Evolutionary conservation across 2,329 filamentous ascomycete genomes (phyloP).

Genomic region (Pseudohalonectria lignicola): DNA sequence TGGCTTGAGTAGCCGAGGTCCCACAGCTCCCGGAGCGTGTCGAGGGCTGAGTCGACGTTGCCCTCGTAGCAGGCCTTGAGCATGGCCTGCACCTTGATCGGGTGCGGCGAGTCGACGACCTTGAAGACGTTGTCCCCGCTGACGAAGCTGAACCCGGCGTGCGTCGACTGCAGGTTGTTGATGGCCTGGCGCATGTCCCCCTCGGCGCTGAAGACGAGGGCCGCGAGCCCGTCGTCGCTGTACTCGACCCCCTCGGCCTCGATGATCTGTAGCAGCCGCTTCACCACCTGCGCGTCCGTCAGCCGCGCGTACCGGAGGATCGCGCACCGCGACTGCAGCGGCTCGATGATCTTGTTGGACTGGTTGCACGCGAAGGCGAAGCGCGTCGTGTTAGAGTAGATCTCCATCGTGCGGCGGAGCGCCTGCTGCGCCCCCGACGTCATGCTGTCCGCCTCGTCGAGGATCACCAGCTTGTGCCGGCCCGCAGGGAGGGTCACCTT

Average conservation of each 20-base stretch:
- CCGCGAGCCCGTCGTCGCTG: slow-evolving; percentile 86
- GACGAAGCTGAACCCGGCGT: slow-evolving; percentile 92
- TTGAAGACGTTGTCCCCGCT: slow-evolving; percentile 96
- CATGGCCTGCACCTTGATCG: slow-evolving; percentile 97
- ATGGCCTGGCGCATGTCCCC: slow-evolving; percentile 99
- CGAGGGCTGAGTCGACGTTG: slow-evolving; percentile 78
- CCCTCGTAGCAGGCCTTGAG: slow-evolving; percentile 93
- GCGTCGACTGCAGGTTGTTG: slow-evolving; percentile 93
- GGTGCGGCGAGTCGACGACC: slow-evolving; percentile 93
- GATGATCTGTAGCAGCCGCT: slow-evolving; percentile 82
- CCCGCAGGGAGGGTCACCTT: slow-evolving; percentile 90
- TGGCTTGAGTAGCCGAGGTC: slow-evolving; percentile 93
- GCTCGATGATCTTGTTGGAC: slow-evolving; percentile 98
- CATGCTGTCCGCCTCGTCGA: slow-evolving; percentile 98
- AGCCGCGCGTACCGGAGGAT: slow-evolving; percentile 89
- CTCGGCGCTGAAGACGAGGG: slow-evolving; percentile 94
- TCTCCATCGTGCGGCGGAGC: slow-evolving; percentile 93
- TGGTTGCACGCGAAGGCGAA: slow-evolving; percentile 99
- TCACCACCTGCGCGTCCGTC: slow-evolving; percentile 86
- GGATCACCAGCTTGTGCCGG: slow-evolving; percentile 90
- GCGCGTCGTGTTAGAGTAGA: slow-evolving; percentile 89
- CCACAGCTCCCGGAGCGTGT: slow-evolving; percentile 85
- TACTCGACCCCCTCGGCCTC: slow-evolving; percentile 84
- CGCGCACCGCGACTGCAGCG: slow-evolving; percentile 91
- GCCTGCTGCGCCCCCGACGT: slow-evolving; percentile 94